Conservation (phyloP, 805 yeast genomes). For the Saturnispora silvae region DNA sequence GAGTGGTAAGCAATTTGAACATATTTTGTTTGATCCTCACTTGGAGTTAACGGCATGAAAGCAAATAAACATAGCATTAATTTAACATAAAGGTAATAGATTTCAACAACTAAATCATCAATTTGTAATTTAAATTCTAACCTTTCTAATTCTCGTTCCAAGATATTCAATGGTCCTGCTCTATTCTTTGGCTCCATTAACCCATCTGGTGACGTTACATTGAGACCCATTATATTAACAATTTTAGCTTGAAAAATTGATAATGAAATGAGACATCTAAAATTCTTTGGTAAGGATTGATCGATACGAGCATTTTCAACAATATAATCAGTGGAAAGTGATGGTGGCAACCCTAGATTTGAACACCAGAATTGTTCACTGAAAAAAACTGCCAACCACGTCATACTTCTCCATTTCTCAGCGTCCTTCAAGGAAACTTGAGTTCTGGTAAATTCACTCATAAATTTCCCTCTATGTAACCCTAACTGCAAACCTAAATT, state of each 20-base stretch:
- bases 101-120: constrained; percentile 60
- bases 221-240: constrained; percentile 77
- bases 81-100: constrained; percentile 67
- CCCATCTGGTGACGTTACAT: constrained; percentile 81
- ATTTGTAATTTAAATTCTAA: constrained; percentile 56
- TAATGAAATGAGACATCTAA: constrained; percentile 60
- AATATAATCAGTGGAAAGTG: constrained; percentile 71
- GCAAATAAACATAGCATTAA: constrained; percentile 82
- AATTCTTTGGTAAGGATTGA: constrained; percentile 50
- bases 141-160: constrained; percentile 70
- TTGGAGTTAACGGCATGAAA: constrained; percentile 80
- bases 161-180: constrained; percentile 65
- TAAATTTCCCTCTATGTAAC: constrained; percentile 83
- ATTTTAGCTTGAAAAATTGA: constrained; percentile 78
- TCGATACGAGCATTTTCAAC: constrained; percentile 72
- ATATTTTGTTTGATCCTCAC: constrained; percentile 76
- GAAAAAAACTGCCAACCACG: constrained; percentile 85
- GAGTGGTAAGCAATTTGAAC: constrained; percentile 72
- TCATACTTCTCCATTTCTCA: constrained; percentile 86
- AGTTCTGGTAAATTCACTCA: constrained; percentile 80
- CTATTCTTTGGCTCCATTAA: constrained; percentile 74
- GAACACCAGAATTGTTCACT: constrained; percentile 89
- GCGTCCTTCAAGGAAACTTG: constrained; percentile 85
- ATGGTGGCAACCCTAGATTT: constrained; percentile 77
- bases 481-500: constrained; percentile 79